Evolutionary conservation across 257 asterid species (phyloP).

Genomic region (Solanum arcanum): DNA sequence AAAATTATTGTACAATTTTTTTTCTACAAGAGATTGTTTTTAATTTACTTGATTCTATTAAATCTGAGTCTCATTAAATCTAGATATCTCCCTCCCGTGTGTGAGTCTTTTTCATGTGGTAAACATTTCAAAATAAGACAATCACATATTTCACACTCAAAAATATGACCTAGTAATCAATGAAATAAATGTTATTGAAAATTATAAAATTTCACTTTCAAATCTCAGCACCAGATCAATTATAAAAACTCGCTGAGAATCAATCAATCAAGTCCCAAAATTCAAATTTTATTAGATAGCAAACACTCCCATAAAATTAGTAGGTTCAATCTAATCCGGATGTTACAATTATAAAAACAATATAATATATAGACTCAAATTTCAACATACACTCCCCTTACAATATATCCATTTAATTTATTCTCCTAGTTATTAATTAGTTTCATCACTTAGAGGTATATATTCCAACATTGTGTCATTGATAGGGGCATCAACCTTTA

Average conservation of each 20-base stretch:
- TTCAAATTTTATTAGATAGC: background rate
- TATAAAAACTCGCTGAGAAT: background rate
- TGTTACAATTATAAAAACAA: background rate
- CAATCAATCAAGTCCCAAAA: background rate
- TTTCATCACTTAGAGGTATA: slow-evolving; percentile 1
- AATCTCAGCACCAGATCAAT: background rate
- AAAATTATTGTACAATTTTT: background rate
- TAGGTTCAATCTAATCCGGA: background rate
- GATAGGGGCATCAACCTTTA: slow-evolving; percentile 22
- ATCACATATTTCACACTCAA: background rate
- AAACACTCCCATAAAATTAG: background rate
- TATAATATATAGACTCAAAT: background rate
- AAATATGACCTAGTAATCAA: background rate
- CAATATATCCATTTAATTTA: background rate
- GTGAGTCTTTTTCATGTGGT: background rate
- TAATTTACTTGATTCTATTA: background rate
- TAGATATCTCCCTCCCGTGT: background rate
- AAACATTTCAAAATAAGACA: background rate
- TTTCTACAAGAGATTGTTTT: background rate
- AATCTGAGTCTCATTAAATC: background rate
- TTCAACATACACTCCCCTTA: background rate
- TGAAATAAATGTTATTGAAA: background rate
- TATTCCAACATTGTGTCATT: slow-evolving; percentile 20
- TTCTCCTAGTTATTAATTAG: background rate
- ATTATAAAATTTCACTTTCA: background rate